Evolutionary conservation across 441 rosid species (phyloP).

Genomic region (Syzygium syzygioides): DNA sequence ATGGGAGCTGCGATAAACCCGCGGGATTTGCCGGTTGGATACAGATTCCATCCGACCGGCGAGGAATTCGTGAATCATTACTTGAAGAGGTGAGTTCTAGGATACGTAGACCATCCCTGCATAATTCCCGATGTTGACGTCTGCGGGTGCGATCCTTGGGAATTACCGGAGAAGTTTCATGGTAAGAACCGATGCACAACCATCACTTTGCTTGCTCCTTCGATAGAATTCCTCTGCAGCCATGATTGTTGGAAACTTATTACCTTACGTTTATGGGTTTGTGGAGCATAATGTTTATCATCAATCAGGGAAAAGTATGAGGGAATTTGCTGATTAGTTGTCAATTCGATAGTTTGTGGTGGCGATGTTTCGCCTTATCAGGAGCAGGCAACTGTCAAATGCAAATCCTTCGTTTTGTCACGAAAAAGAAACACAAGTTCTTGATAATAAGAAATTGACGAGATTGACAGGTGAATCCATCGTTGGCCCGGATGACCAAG

Average conservation of each 20-base stretch:
- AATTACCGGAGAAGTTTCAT: neutral
- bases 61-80: neutral
- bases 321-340: neutral
- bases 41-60: neutral
- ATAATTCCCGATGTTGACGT: neutral
- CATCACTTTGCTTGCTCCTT: neutral
- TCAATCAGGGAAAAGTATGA: neutral
- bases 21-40: neutral
- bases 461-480: neutral
- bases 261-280: neutral
- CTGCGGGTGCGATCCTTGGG: neutral
- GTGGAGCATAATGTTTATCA: neutral
- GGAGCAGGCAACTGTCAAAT: neutral
- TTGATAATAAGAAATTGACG: neutral
- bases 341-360: neutral
- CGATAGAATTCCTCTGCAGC: neutral
- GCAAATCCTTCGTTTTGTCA: neutral
- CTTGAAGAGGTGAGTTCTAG: neutral
- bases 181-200: neutral
- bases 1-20: neutral
- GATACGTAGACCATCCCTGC: neutral
- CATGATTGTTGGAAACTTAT: neutral
- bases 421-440: neutral
- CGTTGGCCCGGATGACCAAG: neutral
- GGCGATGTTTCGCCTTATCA: neutral